phyloP scores from a whole-genome alignment of 352 stramenopile species.

The Globisporangium takayamanum region DNA sequence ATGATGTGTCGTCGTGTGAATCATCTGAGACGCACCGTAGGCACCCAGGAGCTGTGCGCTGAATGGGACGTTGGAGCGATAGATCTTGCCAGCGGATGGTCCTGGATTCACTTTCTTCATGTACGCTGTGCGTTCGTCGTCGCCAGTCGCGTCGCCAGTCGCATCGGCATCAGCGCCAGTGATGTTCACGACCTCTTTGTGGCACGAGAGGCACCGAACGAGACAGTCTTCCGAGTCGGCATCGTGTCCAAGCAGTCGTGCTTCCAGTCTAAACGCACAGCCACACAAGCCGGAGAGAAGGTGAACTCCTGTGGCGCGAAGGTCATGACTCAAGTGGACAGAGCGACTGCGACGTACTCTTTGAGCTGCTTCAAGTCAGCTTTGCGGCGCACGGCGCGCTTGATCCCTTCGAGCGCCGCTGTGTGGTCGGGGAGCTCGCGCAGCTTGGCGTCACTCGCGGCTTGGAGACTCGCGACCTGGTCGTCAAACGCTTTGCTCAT shows the following conservation, averaged over 20 bases:
- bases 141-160: conserved; percentile 20
- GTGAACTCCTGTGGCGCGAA: not conserved
- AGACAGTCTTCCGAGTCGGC: conserved; percentile 56
- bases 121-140: conserved; percentile 5
- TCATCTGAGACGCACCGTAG: conserved; percentile 4
- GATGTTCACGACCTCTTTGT: conserved; percentile 45
- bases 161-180: conserved; percentile 13
- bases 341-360: conserved; percentile 28
- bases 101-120: conserved; percentile 49
- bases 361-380: conserved; percentile 56
- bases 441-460: conserved; percentile 39
- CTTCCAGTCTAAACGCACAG: conserved; percentile 34
- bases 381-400: conserved; percentile 39
- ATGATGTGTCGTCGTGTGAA: not conserved
- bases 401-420: conserved; percentile 36
- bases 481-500: conserved; percentile 20
- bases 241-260: conserved; percentile 38
- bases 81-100: conserved; percentile 40
- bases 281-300: not conserved
- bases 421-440: conserved; percentile 35
- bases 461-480: conserved; percentile 20
- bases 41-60: conserved; percentile 26
- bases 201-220: conserved; percentile 60
- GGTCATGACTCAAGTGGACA: not conserved
- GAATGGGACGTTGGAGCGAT: conserved; percentile 58